Percentiles rank a stretch among this genome's conserved stretches.
phyloP scores from a whole-genome alignment of 768 basidiomycete genomes.

The Hygrophoropsis aurantiaca region DNA sequence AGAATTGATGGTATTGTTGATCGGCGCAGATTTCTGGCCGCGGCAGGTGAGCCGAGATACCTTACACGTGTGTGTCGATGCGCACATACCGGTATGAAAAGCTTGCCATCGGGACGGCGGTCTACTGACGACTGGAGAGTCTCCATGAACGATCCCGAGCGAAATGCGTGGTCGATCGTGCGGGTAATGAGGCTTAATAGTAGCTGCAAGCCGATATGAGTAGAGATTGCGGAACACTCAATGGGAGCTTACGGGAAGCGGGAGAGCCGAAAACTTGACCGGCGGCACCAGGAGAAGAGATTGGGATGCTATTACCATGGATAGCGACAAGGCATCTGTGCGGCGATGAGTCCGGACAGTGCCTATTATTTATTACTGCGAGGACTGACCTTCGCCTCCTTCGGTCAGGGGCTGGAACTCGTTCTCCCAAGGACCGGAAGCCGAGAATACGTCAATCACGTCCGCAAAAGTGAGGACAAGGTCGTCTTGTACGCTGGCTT shows the following conservation, averaged over 20 bases:
- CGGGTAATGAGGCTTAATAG: slow-evolving; percentile 38
- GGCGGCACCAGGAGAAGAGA: slow-evolving; percentile 55
- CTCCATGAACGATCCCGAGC: slow-evolving; percentile 54
- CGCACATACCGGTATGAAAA: slow-evolving; percentile 16
- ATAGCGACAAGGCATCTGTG: slow-evolving; percentile 43
- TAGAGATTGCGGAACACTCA: slow-evolving; percentile 16
- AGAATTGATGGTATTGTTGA: slow-evolving; percentile 33
- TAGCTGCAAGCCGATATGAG: slow-evolving; percentile 9
- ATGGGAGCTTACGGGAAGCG: slow-evolving; percentile 44
- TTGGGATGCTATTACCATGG: slow-evolving; percentile 59
- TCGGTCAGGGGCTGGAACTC: slow-evolving; percentile 62
- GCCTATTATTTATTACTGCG: neutral
- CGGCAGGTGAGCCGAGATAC: too few species aligned
- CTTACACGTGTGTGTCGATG: neutral
- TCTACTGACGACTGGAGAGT: slow-evolving; percentile 37
- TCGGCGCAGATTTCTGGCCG: slow-evolving; percentile 30
- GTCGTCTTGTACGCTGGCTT: slow-evolving; percentile 59
- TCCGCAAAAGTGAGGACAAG: slow-evolving; percentile 71
- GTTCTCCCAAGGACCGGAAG: slow-evolving; percentile 55
- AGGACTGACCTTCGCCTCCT: slow-evolving; percentile 23
- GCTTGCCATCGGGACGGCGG: slow-evolving; percentile 13
- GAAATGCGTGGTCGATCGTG: slow-evolving; percentile 56
- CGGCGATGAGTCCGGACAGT: neutral
- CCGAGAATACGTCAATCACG: slow-evolving; percentile 60
- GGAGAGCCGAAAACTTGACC: slow-evolving; percentile 58